These are phyloP conservation scores for Bisporella sp. DNA, from an alignment of 2,329 filamentous ascomycete species.

Conservation along the genomic window DNA sequence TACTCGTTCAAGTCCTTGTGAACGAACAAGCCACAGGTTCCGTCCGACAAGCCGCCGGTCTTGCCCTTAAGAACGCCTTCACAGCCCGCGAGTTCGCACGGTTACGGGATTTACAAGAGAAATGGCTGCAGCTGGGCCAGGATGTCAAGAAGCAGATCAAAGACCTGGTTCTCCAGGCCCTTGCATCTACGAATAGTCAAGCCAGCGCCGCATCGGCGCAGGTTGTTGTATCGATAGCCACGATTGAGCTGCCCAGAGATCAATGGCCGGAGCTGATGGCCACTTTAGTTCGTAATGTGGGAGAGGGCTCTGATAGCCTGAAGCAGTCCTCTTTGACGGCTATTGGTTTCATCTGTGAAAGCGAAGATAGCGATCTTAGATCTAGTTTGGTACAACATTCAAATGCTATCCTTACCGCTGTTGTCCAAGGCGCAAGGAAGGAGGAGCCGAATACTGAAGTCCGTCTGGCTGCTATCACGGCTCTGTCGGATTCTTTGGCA, in stretches of 20 bases:
- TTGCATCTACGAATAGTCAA: conserved; percentile 70
- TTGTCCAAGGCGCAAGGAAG: conserved; percentile 94
- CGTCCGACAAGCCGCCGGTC: conserved; percentile 89
- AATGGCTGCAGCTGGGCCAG: conserved; percentile 82
- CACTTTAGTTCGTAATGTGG: conserved; percentile 85
- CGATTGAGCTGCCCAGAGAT: conserved; percentile 86
- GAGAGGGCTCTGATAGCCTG: conserved; percentile 74
- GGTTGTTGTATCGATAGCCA: conserved; percentile 89
- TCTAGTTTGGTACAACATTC: conserved; percentile 78
- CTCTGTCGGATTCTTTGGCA: conserved; percentile 91
- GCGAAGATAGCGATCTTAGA: conserved; percentile 80
- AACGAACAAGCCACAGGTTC: conserved; percentile 78
- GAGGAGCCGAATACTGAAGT: conserved; percentile 91
- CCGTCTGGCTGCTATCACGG: conserved; percentile 84
- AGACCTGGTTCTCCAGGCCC: conserved; percentile 80
- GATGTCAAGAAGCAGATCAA: conserved; percentile 85
- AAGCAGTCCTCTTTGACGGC: conserved; percentile 92
- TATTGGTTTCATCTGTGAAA: conserved; percentile 99
- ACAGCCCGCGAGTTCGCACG: conserved; percentile 83
- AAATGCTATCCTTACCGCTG: conserved; percentile 94
- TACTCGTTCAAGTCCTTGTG: conserved; percentile 87
- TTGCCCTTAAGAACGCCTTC: conserved; percentile 97
- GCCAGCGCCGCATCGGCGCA: conserved; percentile 88
- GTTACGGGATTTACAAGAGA: conserved; percentile 82
- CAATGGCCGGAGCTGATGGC: conserved; percentile 93